Percentiles rank a stretch among this genome's conserved stretches.
Conservation (phyloP, 345 rosid genomes). For the Rubroshorea leprosula region DNA sequence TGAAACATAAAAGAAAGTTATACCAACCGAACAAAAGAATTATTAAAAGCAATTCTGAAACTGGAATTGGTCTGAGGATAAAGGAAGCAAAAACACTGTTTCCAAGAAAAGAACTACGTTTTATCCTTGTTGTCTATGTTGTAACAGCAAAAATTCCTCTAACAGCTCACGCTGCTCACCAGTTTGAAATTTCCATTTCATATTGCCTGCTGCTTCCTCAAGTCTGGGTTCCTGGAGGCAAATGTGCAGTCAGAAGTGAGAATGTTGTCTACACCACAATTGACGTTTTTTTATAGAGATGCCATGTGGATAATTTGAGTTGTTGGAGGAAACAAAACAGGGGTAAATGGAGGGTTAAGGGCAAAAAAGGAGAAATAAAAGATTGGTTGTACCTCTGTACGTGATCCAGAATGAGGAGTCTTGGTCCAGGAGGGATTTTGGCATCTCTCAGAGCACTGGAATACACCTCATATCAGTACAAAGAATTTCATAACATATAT, state of each 20-base stretch:
- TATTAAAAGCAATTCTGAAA: neutral
- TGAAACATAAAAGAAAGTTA: no score
- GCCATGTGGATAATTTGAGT: no score
- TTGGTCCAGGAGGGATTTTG: slow-evolving; percentile 91
- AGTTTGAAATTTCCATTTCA: neutral
- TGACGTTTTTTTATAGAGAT: no score
- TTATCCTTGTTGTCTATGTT: neutral
- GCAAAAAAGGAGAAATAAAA: neutral
- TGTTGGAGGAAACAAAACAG: no score
- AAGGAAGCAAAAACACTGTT: neutral
- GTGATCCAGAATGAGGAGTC: slow-evolving; percentile 83
- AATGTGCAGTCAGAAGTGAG: no score
- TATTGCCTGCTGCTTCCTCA: slow-evolving; percentile 35
- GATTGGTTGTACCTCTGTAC: slow-evolving; percentile 52
- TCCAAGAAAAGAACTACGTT: neutral
- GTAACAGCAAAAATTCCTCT: neutral
- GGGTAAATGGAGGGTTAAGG: neutral
- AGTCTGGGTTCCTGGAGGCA: slow-evolving; percentile 60
- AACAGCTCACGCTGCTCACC: neutral
- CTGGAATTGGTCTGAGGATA: neutral
- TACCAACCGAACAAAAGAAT: neutral
- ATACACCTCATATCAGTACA: neutral
- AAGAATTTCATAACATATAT: neutral
- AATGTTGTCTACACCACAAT: no score
- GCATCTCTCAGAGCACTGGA: slow-evolving; percentile 88